Percentiles rank a stretch among this genome's conserved stretches.
Conservation (phyloP, 805 yeast genomes). For the Nakazawaea peltata region DNA sequence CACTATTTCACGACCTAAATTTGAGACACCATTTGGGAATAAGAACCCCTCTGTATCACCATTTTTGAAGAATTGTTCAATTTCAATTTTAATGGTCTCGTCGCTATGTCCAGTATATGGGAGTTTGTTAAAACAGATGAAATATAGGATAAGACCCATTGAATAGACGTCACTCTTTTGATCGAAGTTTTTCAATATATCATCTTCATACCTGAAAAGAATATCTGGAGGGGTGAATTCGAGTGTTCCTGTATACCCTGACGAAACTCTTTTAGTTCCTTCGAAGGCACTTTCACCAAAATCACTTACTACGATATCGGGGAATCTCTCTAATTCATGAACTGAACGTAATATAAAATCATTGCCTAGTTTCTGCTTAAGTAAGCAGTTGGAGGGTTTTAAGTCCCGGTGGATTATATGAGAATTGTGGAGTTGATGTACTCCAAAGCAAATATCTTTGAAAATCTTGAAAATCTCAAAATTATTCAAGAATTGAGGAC, state of each 20-base stretch:
- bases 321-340: conserved; percentile 30
- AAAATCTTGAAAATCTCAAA: conserved; percentile 64
- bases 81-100: too few species aligned
- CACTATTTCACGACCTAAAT: too few species aligned
- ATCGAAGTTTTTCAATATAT: conserved; percentile 45
- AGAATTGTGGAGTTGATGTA: conserved; percentile 59
- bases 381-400: conserved; percentile 81
- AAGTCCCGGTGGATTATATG: conserved; percentile 84
- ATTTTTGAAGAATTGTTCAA: too few species aligned
- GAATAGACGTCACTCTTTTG: conserved; percentile 76
- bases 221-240: conserved; percentile 88
- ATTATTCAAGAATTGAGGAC: conserved; percentile 30
- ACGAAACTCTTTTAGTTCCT: conserved; percentile 54
- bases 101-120: conserved; percentile 43
- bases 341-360: conserved; percentile 14
- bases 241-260: conserved; percentile 83
- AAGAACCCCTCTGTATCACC: conserved; percentile 13
- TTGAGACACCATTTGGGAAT: conserved; percentile 5
- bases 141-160: conserved; percentile 75
- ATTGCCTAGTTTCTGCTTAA: conserved; percentile 29
- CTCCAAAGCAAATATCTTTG: conserved; percentile 61
- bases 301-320: conserved; percentile 76
- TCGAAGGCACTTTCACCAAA: conserved; percentile 83
- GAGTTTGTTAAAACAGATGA: conserved; percentile 58
- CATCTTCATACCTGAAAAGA: conserved; percentile 23